A percentile compares a stretch with the other conserved stretches of the same genome.
These are phyloP conservation scores for Hymenochaete sp. DNA, from an alignment of 1,284 basidiomycete species.

Conservation along the genomic window DNA sequence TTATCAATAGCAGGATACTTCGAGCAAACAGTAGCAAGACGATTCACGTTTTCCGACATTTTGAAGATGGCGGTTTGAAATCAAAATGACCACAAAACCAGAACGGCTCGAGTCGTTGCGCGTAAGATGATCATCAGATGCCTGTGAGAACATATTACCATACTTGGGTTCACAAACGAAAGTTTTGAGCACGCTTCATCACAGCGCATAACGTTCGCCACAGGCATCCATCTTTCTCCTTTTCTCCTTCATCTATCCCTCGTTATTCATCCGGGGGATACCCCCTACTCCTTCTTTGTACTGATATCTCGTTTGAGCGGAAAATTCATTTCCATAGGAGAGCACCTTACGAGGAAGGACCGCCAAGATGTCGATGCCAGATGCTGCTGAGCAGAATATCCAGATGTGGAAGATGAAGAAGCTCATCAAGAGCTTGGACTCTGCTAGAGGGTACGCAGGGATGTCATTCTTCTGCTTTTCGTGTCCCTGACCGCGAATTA, in stretches of 20 bases:
- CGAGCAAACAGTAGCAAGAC: no score
- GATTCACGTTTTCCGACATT: no score
- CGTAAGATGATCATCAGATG: no score
- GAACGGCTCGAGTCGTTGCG: no score
- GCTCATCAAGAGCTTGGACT: slow-evolving; percentile 91
- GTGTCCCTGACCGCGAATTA: slow-evolving; percentile 26
- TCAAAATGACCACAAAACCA: no score
- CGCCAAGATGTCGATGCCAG: slow-evolving; percentile 55
- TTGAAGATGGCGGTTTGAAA: no score
- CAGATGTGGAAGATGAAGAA: slow-evolving; percentile 99
- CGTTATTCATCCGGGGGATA: slow-evolving; percentile 7
- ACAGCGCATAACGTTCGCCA: no score
- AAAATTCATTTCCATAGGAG: not conserved
- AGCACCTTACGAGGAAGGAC: slow-evolving; percentile 11
- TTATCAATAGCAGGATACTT: slow-evolving; percentile 56
- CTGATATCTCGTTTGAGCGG: not conserved
- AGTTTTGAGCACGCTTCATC: no score
- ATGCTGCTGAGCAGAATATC: slow-evolving; percentile 78
- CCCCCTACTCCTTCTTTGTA: slow-evolving; percentile 4
- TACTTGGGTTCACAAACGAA: no score
- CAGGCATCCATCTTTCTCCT: slow-evolving; percentile 1
- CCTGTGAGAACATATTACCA: no score
- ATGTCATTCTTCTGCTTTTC: slow-evolving; percentile 2
- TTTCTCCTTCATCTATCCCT: slow-evolving; percentile 2
- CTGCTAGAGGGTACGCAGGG: slow-evolving; percentile 71